Base-by-base conservation (phyloP, 148 eudicot species). In the Camellia sinensis region DNA sequence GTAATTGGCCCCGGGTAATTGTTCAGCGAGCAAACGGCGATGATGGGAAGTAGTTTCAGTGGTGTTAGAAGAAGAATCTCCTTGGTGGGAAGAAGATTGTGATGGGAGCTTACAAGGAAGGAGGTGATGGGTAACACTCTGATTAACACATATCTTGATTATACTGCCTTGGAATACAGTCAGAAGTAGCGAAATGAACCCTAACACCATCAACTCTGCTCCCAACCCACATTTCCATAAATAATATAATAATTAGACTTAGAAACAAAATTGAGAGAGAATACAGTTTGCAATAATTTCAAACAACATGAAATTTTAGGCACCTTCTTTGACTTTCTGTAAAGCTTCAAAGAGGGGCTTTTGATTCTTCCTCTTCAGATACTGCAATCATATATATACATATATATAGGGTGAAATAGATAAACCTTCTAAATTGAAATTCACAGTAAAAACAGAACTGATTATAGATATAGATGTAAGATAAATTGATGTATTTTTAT, bases 171-270 rank as follows among this genome's bases (percentile, higher is more conserved):
- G 97, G 19, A 90, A 88, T 71, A 95, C 99, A 19, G 99, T 90
- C 80, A 95, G 76, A 74, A 95, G 83, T 11, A 95, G 87, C 41
- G 99, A 95, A 77, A 95, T 91, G 80, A 95, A 95, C 79, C 99
- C 99, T 81, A 95, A 83, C 65, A 95, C 87, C 99, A 95, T 95
- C 99, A 93, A 86, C 85, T 95, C 99, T 95, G 92, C 81, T 76
- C 64, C 75, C 67, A 75, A 69, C 57, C 37, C 37, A 29, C 37
- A 29, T 29, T 29, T 29, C 0, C 37, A 29, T 29, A 29, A 29
- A 29, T 29, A 29, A 29, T 3, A 48, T 48, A 48, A 29, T 48
- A 3, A 48, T 48, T 48, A 48, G 52, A 48, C 7, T 4, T 4
- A 48, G 52, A 48, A 48, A 5, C 6, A 48, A 7, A 48, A 48